Conservation (phyloP, 2,329 filamentous ascomycete species). For the Phialemonium atrogriseum region DNA sequence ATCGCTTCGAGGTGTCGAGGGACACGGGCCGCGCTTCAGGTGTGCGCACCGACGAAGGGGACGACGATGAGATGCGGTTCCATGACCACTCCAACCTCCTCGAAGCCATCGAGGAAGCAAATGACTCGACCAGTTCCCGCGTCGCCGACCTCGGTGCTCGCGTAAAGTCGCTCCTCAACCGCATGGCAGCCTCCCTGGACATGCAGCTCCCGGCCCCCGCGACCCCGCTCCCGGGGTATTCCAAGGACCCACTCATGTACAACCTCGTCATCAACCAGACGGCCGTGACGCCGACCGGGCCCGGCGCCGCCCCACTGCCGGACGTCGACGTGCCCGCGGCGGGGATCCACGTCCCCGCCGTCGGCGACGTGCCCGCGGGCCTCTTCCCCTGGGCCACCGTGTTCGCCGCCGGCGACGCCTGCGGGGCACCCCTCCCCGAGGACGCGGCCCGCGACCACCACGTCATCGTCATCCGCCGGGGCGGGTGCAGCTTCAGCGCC, state of each 20-base stretch:
- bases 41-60: constrained; percentile 5
- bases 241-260: constrained; percentile 8
- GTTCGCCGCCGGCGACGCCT: constrained; percentile 64
- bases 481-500: constrained; percentile 73
- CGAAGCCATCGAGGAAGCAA: constrained; percentile 4
- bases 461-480: constrained; percentile 73
- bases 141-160: constrained; percentile 29
- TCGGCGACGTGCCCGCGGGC: constrained; percentile 23
- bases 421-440: constrained; percentile 49
- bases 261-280: constrained; percentile 27
- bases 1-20: constrained; percentile 62
- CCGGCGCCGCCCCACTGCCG: constrained; percentile 42
- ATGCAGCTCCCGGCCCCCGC: constrained; percentile 13
- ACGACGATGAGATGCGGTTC: constrained; percentile 5
- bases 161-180: constrained; percentile 36
- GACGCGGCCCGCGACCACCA: constrained; percentile 51
- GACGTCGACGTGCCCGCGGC: constrained; percentile 32
- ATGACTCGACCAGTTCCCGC: constrained; percentile 4
- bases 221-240: constrained; percentile 7
- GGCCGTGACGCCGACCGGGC: constrained; percentile 23
- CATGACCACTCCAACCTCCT: constrained; percentile 11
- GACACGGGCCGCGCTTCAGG: no score
- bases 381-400: constrained; percentile 61
- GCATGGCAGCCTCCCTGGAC: constrained; percentile 34
- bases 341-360: constrained; percentile 20